Evolutionary conservation across 2,329 filamentous ascomycete species (phyloP), one percentile per base, ranked within the genome.

Genomic region (Sporothrix pseudoabietina): DNA sequence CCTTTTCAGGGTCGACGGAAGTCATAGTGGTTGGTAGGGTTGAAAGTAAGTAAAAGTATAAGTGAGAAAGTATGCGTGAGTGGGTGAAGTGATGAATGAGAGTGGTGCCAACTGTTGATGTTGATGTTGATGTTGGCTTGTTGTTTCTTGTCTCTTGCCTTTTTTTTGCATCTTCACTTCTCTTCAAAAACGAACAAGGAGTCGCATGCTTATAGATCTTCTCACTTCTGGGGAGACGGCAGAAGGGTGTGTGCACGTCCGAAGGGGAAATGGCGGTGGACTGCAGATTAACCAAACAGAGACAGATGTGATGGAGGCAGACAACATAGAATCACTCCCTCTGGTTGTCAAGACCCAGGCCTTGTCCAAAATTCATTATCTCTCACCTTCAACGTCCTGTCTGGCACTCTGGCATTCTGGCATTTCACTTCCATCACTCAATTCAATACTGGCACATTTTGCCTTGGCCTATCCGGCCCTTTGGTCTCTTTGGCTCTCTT

Each of bases 201-300:
- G 63, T 52, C 63, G 44, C 63, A 49, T 68, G 63, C 63, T 68
- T 68, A 68, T 68, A 65, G 30, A 44, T 65, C 39, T 44, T 65
- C n/a, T 44, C 39, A 35, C 26, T n/a, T n/a, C 35, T 26, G 61
- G 35, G 61, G 9, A 9, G n/a, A 59, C 30, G 14, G 55, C 30
- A 44, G 41, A 44, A 41, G 19, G n/a, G 35, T 12, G n/a, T 26
- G 61, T 65, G 61, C 35, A 35, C 39, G 61, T 65, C 30, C 57
- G 16, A n/a, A 59, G 4, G 4, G 30, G 12, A 49, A 22, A 52
- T 22, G 52, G n/a, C 26, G 8, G 55, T 32, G 61, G n/a, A 26
- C 35, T 7, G 57, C 16, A 61, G 30, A 39, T 35, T 61, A 63
- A 41, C n/a, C 61, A 65, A n/a, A 61, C 30, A 61, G 30, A 39